Conservation (phyloP, 2,329 filamentous ascomycete genomes). For the Alternaria solani region DNA sequence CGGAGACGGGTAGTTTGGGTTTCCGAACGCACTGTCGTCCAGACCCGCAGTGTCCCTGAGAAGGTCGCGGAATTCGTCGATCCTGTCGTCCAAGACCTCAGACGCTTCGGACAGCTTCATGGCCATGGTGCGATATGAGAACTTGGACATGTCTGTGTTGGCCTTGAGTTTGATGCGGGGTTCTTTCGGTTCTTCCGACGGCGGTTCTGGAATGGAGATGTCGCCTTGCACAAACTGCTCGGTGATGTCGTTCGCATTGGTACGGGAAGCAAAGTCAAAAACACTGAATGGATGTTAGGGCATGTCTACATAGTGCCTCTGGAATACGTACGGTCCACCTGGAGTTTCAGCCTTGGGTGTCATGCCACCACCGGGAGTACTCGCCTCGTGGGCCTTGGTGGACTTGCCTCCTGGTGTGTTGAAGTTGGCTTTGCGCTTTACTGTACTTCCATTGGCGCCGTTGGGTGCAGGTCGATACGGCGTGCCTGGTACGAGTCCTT, state of each 20-base stretch:
- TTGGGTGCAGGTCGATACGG: constrained; percentile 51
- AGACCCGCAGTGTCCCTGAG: constrained; percentile 78
- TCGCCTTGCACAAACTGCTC: constrained; percentile 81
- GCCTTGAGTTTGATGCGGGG: constrained; percentile 84
- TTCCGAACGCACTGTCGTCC: constrained; percentile 84
- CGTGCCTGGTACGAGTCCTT: constrained; percentile 57
- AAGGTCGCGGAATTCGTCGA: constrained; percentile 84
- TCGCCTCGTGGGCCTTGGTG: constrained; percentile 52
- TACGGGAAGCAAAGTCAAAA: constrained; percentile 77
- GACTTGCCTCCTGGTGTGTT: constrained; percentile 60
- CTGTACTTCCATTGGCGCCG: constrained; percentile 56
- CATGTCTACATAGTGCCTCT: neutral
- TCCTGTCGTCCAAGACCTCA: constrained; percentile 91
- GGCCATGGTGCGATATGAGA: constrained; percentile 88
- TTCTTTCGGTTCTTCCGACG: constrained; percentile 75
- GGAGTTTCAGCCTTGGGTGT: constrained; percentile 47
- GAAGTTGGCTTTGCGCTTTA: constrained; percentile 63
- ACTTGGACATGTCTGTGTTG: constrained; percentile 88
- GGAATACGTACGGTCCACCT: constrained; percentile 50
- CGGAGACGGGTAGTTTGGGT: constrained; percentile 83
- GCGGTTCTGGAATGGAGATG: constrained; percentile 71
- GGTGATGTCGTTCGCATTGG: constrained; percentile 80
- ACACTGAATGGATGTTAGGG: constrained; percentile 50
- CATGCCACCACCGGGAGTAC: constrained; percentile 58
- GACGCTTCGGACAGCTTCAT: constrained; percentile 95